phyloP scores from a whole-genome alignment of 306 rosid genomes.

The Gastrolobium villosum region DNA sequence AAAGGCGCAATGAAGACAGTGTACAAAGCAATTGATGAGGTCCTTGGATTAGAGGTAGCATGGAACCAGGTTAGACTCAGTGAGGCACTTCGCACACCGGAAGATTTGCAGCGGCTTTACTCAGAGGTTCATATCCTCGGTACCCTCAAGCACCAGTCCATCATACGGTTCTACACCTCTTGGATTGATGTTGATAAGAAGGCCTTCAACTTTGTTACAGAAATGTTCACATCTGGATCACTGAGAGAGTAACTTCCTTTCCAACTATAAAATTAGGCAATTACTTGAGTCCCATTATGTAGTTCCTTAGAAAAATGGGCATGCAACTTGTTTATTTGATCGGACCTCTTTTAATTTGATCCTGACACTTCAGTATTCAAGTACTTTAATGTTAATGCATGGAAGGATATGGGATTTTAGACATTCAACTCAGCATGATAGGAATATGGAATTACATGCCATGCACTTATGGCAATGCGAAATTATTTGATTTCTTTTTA shows the following conservation, averaged over 20 bases:
- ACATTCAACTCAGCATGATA: background rate
- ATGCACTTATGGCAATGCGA: background rate
- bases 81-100: conserved; percentile 71
- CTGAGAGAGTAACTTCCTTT: conserved; percentile 82
- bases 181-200: conserved; percentile 80
- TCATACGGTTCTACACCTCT: conserved; percentile 84
- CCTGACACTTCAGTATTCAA: background rate
- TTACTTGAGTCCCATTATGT: conserved; percentile 29
- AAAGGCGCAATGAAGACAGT: conserved; percentile 94
- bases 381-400: background rate
- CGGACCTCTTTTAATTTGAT: background rate
- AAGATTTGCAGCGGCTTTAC: conserved; percentile 88
- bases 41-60: conserved; percentile 89
- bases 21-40: conserved; percentile 92
- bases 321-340: background rate
- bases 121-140: conserved; percentile 97
- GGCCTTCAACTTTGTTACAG: conserved; percentile 89
- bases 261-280: conserved; percentile 44
- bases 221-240: conserved; percentile 92
- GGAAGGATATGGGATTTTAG: background rate
- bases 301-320: conserved; percentile 11
- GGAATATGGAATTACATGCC: background rate
- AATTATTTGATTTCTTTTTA: background rate
- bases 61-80: conserved; percentile 86
- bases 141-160: conserved; percentile 84